phyloP scores from a whole-genome alignment of 2,329 filamentous ascomycete genomes.

The Dothistroma septosporum region DNA sequence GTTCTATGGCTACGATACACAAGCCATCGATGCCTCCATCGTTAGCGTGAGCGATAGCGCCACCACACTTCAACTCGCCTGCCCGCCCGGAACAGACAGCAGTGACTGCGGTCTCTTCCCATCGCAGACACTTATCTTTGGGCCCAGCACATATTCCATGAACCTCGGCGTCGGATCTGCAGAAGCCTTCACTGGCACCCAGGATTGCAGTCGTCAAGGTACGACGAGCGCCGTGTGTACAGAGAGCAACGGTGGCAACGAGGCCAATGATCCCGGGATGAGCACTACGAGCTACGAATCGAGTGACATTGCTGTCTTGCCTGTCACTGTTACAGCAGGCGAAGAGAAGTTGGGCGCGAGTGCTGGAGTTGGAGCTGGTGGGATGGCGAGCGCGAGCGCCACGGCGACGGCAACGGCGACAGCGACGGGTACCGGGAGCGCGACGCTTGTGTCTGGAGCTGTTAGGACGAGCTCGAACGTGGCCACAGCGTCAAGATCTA shows the following conservation, averaged over 20 bases:
- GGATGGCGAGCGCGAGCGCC: conserved; percentile 5
- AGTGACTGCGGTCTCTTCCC: conserved; percentile 25
- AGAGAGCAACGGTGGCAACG: conserved; percentile 14
- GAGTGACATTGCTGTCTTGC: conserved; percentile 9
- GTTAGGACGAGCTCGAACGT: neutral
- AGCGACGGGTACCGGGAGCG: neutral
- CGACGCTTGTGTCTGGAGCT: neutral
- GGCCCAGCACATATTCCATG: conserved; percentile 23
- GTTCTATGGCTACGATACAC: conserved; percentile 24
- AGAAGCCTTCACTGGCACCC: conserved; percentile 15
- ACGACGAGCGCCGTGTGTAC: conserved; percentile 12
- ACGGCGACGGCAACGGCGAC: neutral
- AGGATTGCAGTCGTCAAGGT: conserved; percentile 11
- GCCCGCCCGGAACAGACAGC: conserved; percentile 12
- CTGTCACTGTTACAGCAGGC: conserved; percentile 20
- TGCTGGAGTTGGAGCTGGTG: neutral
- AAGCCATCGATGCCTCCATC: conserved; percentile 20
- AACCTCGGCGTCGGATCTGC: conserved; percentile 13
- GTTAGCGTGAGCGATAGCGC: conserved; percentile 11
- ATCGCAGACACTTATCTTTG: conserved; percentile 18
- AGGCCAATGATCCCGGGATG: conserved; percentile 21
- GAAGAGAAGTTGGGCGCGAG: conserved; percentile 11
- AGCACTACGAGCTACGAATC: conserved; percentile 19
- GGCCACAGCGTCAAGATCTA: neutral
- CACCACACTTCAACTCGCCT: conserved; percentile 20